Evolutionary conservation across 305 asterid species (phyloP).

Genomic region (Withania somnifera): DNA sequence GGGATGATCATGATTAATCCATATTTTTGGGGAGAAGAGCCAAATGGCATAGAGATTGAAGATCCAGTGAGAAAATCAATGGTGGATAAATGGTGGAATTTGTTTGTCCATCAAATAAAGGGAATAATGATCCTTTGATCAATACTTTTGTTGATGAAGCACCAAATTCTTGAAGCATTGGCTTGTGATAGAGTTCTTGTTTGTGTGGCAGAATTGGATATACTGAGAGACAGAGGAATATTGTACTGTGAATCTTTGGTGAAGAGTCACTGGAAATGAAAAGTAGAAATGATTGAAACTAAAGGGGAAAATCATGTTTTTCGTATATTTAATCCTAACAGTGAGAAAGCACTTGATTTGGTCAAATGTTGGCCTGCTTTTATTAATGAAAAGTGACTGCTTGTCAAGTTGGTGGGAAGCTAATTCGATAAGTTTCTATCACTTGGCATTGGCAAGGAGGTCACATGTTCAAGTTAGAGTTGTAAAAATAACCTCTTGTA

Average conservation of each 20-base stretch:
- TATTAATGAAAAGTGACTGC: constrained; percentile 17
- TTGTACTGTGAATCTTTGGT: constrained; percentile 25
- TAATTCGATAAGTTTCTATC: no score
- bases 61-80: constrained; percentile 37
- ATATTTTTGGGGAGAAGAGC: constrained; percentile 60
- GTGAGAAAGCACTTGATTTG: constrained; percentile 24
- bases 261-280: constrained; percentile 44
- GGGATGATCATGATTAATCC: constrained; percentile 58
- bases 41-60: constrained; percentile 42
- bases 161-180: constrained; percentile 19
- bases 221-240: constrained; percentile 55
- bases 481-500: background rate
- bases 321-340: constrained; percentile 41
- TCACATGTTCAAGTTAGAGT: background rate
- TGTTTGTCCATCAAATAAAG: constrained; percentile 50
- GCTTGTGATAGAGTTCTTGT: constrained; percentile 28
- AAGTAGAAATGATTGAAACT: constrained; percentile 40
- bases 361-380: constrained; percentile 31
- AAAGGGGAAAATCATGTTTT: constrained; percentile 65
- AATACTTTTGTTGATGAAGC: constrained; percentile 46
- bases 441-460: no score
- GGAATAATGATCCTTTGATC: constrained; percentile 50
- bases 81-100: constrained; percentile 70
- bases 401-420: no score
- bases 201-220: constrained; percentile 56